Evolutionary conservation across 805 yeast species (phyloP), one percentile per base, ranked within the genome.

Genomic region (Wickerhamiella allomyrinae): DNA sequence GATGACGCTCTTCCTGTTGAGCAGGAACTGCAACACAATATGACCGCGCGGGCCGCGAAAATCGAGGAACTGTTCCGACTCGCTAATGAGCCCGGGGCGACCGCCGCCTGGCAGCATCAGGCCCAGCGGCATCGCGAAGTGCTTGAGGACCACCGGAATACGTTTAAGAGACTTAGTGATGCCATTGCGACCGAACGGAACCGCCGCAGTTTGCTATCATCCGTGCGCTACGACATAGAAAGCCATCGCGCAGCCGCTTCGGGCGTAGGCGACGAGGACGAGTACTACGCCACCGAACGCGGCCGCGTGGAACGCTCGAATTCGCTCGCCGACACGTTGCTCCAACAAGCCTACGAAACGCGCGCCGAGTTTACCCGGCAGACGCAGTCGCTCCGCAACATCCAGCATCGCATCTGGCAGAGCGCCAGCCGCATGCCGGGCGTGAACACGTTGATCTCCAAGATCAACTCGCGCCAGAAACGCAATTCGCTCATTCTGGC

Each of bases 401-500:
- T 91, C 5, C 82, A 79, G 48, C 68, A 72, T 43, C 69, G 74
- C 44, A 64, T 87, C 42, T 66, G 76, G 46, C 70, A 70, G 34
- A 67, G 82, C 1, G 62, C 86, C 37, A 74, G 73, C 53, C 65
- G 71, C 29, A 71, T 91, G 39, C 98, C 98, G 0, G 96, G 96
- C 1, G 64, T 89, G 37, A 81, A 79, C 56, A 73, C 74, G 7
- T 58, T 89, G 42, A 74, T 89, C 23, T 65, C 78, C 8, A 80
- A 79, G 59, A 87, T 89, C 50, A 86, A 86, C 58, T 79, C 94
- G 3, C 71, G 97, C 54, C 79, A 87, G 60, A 82, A 78, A 64
- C 74, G 95, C 44, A 94, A 91, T 59, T 78, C 93, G 19, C 57
- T 89, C 22, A 79, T 89, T n/a, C 61, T 89, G 55, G 89, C 94